Base-by-base conservation (phyloP, 306 rosid genomes). In the Pterocarpus macrocarpus region DNA sequence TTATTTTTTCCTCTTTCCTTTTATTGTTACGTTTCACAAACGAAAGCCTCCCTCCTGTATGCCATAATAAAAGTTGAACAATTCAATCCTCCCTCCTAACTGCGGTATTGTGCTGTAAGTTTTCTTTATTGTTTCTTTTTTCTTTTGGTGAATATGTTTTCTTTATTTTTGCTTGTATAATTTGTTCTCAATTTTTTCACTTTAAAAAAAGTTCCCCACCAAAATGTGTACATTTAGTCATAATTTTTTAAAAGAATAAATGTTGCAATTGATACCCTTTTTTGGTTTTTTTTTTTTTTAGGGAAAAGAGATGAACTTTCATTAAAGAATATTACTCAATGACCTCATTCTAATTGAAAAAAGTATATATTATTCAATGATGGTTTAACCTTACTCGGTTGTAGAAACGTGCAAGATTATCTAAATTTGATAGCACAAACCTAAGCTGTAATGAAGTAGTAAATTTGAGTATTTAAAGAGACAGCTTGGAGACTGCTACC, bases 21-120 rank as follows among this genome's bases (percentile, higher is more conserved):
- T 75, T 10, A 8, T 33, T 44, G 62, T 65, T 69, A 2, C 11
- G 6, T 34, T 52, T 34, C 38, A 13, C 4, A 64, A 8, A 43
- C 5, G 56, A 63, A 77, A 63, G 6, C 39, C 79, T 72, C 49
- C 56, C 35, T 53, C n/a, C 33, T 15, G 55, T 33, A 67, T 33
- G 10, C 64, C 13, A 69, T 53, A 35, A 39, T 68, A 44, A 55
- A 73, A 2, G 44, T 36, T 80, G 30, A 55, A 28, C 57, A 3
- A 76, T 53, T 3, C 33, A 52, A 34, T 50, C 11, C 33, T 57
- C 34, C 5, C 32, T 13, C 52, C 53, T 32, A 52, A 13, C 17
- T 12, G 9, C 7, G 28, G n/a, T 74, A 8, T 33, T 49, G 12
- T 5, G 44, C 55, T 36, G 16, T 4, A 53, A 53, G 6, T 55